phyloP scores from a whole-genome alignment of 176 grass and related monocot species.

The Triticum monococcum region DNA sequence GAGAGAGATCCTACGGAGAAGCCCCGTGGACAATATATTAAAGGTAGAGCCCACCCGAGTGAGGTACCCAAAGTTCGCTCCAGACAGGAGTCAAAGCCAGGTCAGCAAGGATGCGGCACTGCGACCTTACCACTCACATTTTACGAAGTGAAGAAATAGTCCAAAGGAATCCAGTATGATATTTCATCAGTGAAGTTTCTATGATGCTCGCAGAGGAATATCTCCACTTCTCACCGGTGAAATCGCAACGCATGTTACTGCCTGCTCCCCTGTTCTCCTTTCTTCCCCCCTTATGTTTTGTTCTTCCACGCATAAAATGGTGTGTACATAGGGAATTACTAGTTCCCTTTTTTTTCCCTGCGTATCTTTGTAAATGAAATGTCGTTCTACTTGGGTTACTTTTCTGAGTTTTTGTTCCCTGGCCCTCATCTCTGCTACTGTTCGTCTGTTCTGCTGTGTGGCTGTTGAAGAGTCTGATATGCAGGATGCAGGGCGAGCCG shows the following conservation, averaged over 20 bases:
- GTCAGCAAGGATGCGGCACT: background rate
- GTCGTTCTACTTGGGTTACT: background rate
- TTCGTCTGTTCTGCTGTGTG: background rate
- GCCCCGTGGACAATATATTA: background rate
- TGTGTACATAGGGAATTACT: constrained; percentile 11
- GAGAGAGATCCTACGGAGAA: background rate
- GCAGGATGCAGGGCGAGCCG: background rate
- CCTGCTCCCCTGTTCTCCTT: background rate
- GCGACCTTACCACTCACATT: constrained; percentile 25
- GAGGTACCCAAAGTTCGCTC: background rate
- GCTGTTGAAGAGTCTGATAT: background rate
- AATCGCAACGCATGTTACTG: background rate
- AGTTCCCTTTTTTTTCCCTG: background rate
- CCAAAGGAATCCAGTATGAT: background rate
- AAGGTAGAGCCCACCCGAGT: background rate
- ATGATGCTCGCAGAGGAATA: background rate
- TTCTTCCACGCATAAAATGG: background rate
- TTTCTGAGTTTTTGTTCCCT: background rate
- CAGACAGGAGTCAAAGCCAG: background rate
- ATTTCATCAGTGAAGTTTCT: background rate
- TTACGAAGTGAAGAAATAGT: constrained; percentile 32
- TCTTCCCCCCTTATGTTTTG: background rate
- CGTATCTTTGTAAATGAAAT: constrained; percentile 30
- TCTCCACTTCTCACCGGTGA: background rate
- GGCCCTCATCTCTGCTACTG: background rate